phyloP scores from a whole-genome alignment of 164 flowering plant genomes.

The Berberis vulgaris region DNA sequence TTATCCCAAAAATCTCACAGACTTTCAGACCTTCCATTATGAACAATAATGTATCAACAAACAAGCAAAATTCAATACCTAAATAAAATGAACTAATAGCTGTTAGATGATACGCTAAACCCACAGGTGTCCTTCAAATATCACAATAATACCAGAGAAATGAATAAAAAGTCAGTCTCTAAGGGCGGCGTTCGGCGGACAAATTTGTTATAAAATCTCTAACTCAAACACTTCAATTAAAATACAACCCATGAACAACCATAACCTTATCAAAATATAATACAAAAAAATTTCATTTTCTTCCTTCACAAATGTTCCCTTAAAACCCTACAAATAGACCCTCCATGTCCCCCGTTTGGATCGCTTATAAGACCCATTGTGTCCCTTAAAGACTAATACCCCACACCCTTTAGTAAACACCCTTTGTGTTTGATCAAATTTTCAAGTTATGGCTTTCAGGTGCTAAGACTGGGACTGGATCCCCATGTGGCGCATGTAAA shows the following conservation, averaged over 20 bases:
- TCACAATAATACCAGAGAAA: slow-evolving; percentile 3
- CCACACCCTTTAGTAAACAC: not conserved
- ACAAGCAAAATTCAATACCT: not conserved
- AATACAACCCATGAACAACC: not conserved
- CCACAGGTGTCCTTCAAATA: not conserved
- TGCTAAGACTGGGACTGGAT: slow-evolving; percentile 40
- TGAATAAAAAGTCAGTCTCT: slow-evolving; percentile 45
- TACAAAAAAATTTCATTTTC: not conserved
- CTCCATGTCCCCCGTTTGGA: slow-evolving; percentile 36
- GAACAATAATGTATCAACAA: not conserved
- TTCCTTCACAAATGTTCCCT: slow-evolving; percentile 59
- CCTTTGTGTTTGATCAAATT: slow-evolving; percentile 34
- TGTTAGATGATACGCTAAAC: not conserved
- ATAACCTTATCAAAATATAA: slow-evolving; percentile 3
- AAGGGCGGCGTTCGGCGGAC: slow-evolving; percentile 95
- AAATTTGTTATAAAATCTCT: slow-evolving; percentile 7
- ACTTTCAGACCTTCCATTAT: not conserved
- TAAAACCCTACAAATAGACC: slow-evolving; percentile 53
- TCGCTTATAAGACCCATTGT: slow-evolving; percentile 28
- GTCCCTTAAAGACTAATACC: slow-evolving; percentile 2
- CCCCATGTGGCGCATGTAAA: slow-evolving; percentile 99
- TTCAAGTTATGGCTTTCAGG: no score
- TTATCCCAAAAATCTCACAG: not conserved
- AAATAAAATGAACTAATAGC: not conserved
- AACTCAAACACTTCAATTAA: not conserved